A percentile compares a stretch with the other conserved stretches of the same genome.
Evolutionary conservation across 108 stramenopile species (phyloP).

Genomic region (Pseudonitzschia pungens): DNA sequence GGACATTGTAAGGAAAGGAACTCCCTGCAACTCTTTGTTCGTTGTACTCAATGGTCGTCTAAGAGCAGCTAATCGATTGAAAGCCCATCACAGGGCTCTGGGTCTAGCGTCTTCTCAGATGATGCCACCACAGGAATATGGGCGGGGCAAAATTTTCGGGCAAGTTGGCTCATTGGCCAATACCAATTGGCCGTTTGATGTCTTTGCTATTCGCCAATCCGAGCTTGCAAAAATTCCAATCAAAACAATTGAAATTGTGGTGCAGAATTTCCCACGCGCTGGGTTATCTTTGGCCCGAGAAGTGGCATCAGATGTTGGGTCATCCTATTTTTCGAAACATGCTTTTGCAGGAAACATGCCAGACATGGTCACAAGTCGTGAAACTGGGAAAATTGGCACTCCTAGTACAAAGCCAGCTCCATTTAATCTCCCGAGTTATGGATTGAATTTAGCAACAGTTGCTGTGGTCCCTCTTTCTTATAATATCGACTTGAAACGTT

Average conservation of each 20-base stretch:
- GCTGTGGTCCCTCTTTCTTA: slow-evolving; percentile 49
- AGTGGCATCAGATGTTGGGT: slow-evolving; percentile 34
- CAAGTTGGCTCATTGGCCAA: slow-evolving; percentile 38
- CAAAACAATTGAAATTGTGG: slow-evolving; percentile 33
- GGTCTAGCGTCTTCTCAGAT: not conserved
- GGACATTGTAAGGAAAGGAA: slow-evolving; percentile 37
- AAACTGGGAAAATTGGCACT: not conserved
- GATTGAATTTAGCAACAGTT: slow-evolving; percentile 47
- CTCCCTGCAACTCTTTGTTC: slow-evolving; percentile 49
- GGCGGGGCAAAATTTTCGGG: slow-evolving; percentile 50
- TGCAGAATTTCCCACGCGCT: slow-evolving; percentile 38
- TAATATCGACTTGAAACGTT: slow-evolving; percentile 31
- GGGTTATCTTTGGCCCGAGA: slow-evolving; percentile 48
- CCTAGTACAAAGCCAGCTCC: not conserved
- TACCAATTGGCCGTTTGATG: slow-evolving; percentile 32
- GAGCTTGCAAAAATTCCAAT: slow-evolving; percentile 52
- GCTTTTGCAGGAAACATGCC: not conserved
- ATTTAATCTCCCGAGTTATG: slow-evolving; percentile 42
- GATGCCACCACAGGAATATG: slow-evolving; percentile 36
- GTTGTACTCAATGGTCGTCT: slow-evolving; percentile 57
- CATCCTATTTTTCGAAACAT: slow-evolving; percentile 17
- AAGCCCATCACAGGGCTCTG: not conserved
- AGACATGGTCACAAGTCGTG: not conserved
- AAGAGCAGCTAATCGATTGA: slow-evolving; percentile 10
- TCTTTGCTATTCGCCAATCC: slow-evolving; percentile 48